Base-by-base conservation (phyloP, 2,329 filamentous ascomycete species). In the Colletotrichum noveboracense region DNA sequence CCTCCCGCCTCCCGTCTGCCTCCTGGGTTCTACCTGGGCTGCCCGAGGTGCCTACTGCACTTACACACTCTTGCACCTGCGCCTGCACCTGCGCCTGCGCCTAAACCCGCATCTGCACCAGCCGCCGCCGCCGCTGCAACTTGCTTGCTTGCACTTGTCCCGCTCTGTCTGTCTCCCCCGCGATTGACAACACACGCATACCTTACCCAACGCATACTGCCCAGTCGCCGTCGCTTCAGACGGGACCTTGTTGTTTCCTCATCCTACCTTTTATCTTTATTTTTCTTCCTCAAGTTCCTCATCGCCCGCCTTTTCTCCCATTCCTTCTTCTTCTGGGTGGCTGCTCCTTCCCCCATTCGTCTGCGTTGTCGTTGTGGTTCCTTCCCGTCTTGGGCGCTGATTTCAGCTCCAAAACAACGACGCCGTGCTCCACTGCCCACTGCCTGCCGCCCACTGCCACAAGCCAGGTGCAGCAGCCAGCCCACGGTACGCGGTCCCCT, bases 381-480 rank as follows among this genome's bases (percentile, higher is more conserved):
- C 30, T 56, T 52, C 48, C 28, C 43, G 28, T 58, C 18, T 67
- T 56, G 66, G 71, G 56, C 13, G 48, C 71, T 70, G 67, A 66
- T 52, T 71, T 61, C 72, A 75, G 72, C 69, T 75, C 69, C 55
- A 72, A 72, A 52, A 52, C n/a, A 52, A 75, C 62, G 24, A 72
- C 62, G 61, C 73, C 36, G 61, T 75, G 62, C 69, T 75, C 73
- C 73, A 75, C 73, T 72, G 38, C 73, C 73, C 71, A 70, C 66
- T 62, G 69, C 73, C 69, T 66, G 65, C 65, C 48, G 26, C 24
- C 34, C 56, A 30, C 56, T 28, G 56, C 56, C 56, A 32, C 18
- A 64, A 38, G 32, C 21, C 30, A 36, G n/a, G 32, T 43, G 14
- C 18, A 24, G 61, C 36, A 38, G 36, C 36, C 16, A 52, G n/a